Conservation (phyloP, 805 yeast genomes). For the Starmera quercuum region DNA sequence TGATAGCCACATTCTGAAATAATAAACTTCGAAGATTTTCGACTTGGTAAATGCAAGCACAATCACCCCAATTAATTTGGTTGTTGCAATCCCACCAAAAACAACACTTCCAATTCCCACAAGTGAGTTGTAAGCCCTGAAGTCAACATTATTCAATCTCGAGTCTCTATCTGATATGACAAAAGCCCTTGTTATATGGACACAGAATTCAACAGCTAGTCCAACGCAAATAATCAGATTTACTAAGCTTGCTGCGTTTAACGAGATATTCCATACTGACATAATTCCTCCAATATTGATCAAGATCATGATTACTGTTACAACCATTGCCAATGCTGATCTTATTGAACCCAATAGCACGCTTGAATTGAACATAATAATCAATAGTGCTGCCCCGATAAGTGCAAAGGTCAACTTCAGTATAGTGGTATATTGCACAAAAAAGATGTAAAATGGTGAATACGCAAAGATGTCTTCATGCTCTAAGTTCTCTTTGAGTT, state of each 20-base stretch:
- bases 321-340: conserved; percentile 47
- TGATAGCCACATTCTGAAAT: conserved; percentile 91
- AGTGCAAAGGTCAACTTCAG: conserved; percentile 49
- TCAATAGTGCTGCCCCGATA: conserved; percentile 40
- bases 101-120: conserved; percentile 84
- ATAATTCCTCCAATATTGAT: conserved; percentile 74
- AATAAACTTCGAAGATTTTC: conserved; percentile 83
- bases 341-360: conserved; percentile 59
- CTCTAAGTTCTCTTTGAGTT: conserved; percentile 34
- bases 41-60: conserved; percentile 85
- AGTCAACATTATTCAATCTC: conserved; percentile 20
- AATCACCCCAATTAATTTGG: conserved; percentile 80
- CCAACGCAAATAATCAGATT: conserved; percentile 91
- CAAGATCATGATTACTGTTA: conserved; percentile 57
- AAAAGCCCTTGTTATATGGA: conserved; percentile 79
- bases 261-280: conserved; percentile 64
- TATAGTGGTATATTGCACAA: conserved; percentile 77
- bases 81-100: conserved; percentile 81
- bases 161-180: conserved; percentile 27
- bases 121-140: conserved; percentile 48
- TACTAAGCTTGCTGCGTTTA: conserved; percentile 86
- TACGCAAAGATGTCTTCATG: conserved; percentile 68
- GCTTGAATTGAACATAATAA: conserved; percentile 46
- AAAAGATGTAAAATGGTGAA: conserved; percentile 88
- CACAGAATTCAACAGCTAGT: conserved; percentile 86